A percentile compares a stretch with the other conserved stretches of the same genome.
Evolutionary conservation across 129 eudicot genomes (phyloP).

Genomic region (Centella asiatica): DNA sequence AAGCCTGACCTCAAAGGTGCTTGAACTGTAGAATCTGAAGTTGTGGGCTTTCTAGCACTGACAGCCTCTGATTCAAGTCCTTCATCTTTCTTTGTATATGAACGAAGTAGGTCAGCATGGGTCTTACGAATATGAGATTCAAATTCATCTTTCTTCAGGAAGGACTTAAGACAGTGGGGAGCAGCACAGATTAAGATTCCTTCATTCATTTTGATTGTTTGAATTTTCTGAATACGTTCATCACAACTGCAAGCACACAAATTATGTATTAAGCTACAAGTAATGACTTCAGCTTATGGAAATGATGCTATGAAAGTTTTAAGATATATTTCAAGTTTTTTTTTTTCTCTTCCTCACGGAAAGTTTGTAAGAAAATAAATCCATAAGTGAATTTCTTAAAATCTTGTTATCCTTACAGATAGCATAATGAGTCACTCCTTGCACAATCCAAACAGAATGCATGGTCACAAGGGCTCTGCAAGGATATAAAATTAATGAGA

Average conservation of each 20-base stretch:
- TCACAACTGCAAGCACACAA: constrained; percentile 53
- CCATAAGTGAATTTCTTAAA: background rate
- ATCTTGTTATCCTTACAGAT: constrained; percentile 48
- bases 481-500: constrained; percentile 24
- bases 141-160: constrained; percentile 65
- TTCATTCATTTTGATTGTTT: constrained; percentile 93
- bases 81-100: constrained; percentile 49
- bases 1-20: constrained; percentile 52
- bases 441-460: constrained; percentile 90
- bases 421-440: constrained; percentile 86
- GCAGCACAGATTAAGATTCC: constrained; percentile 88
- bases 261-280: no score
- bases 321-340: no score
- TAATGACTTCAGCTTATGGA: no score
- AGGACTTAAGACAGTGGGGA: constrained; percentile 91
- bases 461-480: constrained; percentile 97
- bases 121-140: constrained; percentile 52
- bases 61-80: constrained; percentile 58
- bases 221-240: constrained; percentile 95
- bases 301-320: no score
- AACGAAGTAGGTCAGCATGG: constrained; percentile 63
- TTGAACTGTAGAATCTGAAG: constrained; percentile 79
- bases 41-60: constrained; percentile 56
- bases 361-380: background rate
- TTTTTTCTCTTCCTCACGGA: no score